phyloP scores from a whole-genome alignment of 768 basidiomycete genomes.

The Phylloporus sp. region DNA sequence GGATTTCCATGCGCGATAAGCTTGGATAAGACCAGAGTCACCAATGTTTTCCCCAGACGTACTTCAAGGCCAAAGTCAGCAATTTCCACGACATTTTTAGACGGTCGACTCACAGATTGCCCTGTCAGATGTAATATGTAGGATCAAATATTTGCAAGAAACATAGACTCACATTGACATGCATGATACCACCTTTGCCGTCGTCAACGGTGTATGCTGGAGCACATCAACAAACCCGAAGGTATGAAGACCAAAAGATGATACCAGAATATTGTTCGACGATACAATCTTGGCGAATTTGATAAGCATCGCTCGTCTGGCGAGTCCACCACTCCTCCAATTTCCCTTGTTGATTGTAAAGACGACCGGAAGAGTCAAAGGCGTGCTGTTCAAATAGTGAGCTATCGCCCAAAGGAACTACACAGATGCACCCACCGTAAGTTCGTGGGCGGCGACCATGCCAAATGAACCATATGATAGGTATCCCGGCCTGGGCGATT shows the following conservation, averaged over 20 bases:
- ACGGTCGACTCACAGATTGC: slow-evolving; percentile 57
- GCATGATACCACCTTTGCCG: slow-evolving; percentile 74
- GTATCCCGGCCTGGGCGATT: slow-evolving; percentile 70
- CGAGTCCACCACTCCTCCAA: slow-evolving; percentile 93
- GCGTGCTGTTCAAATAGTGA: slow-evolving; percentile 55
- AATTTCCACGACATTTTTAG: neutral
- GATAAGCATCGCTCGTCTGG: slow-evolving; percentile 76
- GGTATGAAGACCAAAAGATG: slow-evolving; percentile 24
- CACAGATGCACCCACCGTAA: slow-evolving; percentile 52
- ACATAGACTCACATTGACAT: slow-evolving; percentile 66
- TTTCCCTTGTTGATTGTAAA: slow-evolving; percentile 88
- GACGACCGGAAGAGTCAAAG: slow-evolving; percentile 82
- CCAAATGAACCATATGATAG: slow-evolving; percentile 92
- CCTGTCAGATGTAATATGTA: slow-evolving; percentile 37
- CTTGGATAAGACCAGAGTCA: slow-evolving; percentile 78
- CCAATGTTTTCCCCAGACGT: slow-evolving; percentile 93
- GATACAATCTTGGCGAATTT: slow-evolving; percentile 80
- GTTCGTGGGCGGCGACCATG: slow-evolving; percentile 86
- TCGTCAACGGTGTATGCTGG: slow-evolving; percentile 79
- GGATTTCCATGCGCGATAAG: slow-evolving; percentile 87
- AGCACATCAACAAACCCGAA: slow-evolving; percentile 1
- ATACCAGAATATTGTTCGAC: slow-evolving; percentile 85
- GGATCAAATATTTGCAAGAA: neutral
- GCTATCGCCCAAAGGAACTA: neutral
- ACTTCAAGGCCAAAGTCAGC: slow-evolving; percentile 34